phyloP scores from a whole-genome alignment of 108 stramenopile genomes.

The Pseudonitzschia multistriata region DNA sequence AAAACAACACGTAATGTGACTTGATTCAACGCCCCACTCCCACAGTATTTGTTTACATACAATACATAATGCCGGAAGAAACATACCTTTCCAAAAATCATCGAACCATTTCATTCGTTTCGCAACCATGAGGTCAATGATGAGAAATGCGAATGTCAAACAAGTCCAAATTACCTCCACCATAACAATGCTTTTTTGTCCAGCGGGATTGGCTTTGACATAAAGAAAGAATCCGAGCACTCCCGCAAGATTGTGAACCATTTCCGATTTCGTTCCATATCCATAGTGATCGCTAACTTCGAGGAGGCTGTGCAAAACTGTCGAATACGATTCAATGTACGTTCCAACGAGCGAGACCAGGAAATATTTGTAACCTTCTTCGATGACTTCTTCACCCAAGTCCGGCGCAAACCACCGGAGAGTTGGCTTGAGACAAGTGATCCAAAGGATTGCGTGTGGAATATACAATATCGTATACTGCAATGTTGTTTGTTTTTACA shows the following conservation, averaged over 20 bases:
- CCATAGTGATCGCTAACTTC: not conserved
- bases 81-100: constrained; percentile 9
- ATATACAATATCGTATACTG: constrained; percentile 12
- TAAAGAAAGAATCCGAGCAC: not conserved
- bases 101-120: constrained; percentile 10
- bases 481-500: not conserved
- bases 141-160: not conserved
- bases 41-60: not conserved
- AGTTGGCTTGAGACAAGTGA: not conserved
- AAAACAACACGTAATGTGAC: no score
- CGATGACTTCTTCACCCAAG: constrained; percentile 3
- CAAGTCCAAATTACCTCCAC: not conserved
- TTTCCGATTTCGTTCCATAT: constrained; percentile 2
- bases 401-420: constrained; percentile 14
- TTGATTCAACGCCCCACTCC: no score
- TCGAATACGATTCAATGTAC: constrained; percentile 2
- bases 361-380: constrained; percentile 10
- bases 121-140: not conserved
- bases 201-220: not conserved
- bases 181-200: not conserved
- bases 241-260: not conserved
- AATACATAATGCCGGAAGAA: not conserved
- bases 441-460: constrained; percentile 6
- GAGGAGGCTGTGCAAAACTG: constrained; percentile 5
- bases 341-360: not conserved